These are phyloP conservation scores for Elsinoe ampelina DNA, from an alignment of 2,329 filamentous ascomycete genomes.

Conservation along the genomic window DNA sequence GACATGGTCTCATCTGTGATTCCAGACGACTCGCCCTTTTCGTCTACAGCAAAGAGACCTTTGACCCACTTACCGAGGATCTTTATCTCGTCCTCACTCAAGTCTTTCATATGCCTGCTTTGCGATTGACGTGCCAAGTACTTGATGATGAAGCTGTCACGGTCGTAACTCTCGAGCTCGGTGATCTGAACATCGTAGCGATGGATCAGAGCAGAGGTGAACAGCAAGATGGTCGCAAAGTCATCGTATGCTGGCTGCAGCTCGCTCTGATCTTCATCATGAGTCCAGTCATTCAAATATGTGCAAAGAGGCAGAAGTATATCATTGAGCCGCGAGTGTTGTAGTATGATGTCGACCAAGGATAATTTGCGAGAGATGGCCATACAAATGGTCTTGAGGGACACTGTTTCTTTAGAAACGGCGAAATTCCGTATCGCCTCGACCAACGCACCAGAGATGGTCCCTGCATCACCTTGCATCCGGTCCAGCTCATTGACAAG, in stretches of 20 bases:
- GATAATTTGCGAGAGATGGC: conserved; percentile 63
- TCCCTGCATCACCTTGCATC: conserved; percentile 85
- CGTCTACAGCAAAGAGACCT: conserved; percentile 65
- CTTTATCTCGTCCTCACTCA: conserved; percentile 55
- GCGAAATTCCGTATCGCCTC: conserved; percentile 58
- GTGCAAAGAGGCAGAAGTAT: conserved; percentile 66
- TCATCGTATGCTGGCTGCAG: conserved; percentile 82
- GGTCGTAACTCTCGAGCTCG: conserved; percentile 53
- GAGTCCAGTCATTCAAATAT: conserved; percentile 67
- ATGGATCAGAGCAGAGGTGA: conserved; percentile 65
- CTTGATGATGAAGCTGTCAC: conserved; percentile 60
- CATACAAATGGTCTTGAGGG: conserved; percentile 64
- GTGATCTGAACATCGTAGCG: conserved; percentile 57
- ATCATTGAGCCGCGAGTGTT: conserved; percentile 62
- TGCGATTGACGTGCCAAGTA: conserved; percentile 53
- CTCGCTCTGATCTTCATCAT: conserved; percentile 73
- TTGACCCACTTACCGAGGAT: conserved; percentile 67
- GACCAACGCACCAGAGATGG: conserved; percentile 61
- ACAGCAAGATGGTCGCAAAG: conserved; percentile 65
- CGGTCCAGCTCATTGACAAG: conserved; percentile 75
- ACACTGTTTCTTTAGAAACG: conserved; percentile 65
- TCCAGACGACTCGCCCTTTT: conserved; percentile 45
- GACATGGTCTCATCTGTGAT: conserved; percentile 74
- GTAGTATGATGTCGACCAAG: conserved; percentile 62
- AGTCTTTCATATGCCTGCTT: conserved; percentile 48